Evolutionary conservation across 352 stramenopile species (phyloP).

Genomic region (Pythium dissimile): DNA sequence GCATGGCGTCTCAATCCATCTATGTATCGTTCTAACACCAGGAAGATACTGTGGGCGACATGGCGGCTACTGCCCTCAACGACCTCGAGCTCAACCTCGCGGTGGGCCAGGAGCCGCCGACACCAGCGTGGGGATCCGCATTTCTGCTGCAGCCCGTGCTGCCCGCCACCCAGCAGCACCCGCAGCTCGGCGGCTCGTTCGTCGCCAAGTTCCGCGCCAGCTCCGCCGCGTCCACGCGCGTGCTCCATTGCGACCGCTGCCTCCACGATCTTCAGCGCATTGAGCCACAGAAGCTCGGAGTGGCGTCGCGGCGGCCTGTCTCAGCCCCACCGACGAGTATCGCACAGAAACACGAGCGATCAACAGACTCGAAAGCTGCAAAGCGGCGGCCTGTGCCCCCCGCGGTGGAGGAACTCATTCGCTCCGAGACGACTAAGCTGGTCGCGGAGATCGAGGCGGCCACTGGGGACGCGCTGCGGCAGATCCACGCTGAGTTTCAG

Average conservation of each 20-base stretch:
- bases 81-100: slow-evolving; percentile 56
- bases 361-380: too few relatives aligned
- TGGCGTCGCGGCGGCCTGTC: too few relatives aligned
- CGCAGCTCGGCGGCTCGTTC: slow-evolving; percentile 35
- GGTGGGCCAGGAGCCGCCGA: slow-evolving; percentile 43
- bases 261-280: slow-evolving; percentile 31
- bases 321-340: too few relatives aligned
- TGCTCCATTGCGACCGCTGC: slow-evolving; percentile 27
- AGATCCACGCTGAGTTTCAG: slow-evolving; percentile 55
- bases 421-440: slow-evolving; percentile 39
- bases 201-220: slow-evolving; percentile 54
- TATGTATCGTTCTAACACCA: too few relatives aligned
- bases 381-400: not conserved
- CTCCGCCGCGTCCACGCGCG: slow-evolving; percentile 33
- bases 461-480: slow-evolving; percentile 37
- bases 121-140: slow-evolving; percentile 35
- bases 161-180: slow-evolving; percentile 22
- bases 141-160: slow-evolving; percentile 55
- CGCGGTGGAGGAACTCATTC: slow-evolving; percentile 44
- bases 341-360: too few relatives aligned
- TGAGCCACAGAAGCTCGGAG: too few relatives aligned
- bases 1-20: slow-evolving; percentile 2
- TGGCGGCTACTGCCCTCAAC: slow-evolving; percentile 37
- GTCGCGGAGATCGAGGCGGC: slow-evolving; percentile 42
- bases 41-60: slow-evolving; percentile 37